Conservation (phyloP, 768 basidiomycete genomes). For the Lactarius indigo region DNA sequence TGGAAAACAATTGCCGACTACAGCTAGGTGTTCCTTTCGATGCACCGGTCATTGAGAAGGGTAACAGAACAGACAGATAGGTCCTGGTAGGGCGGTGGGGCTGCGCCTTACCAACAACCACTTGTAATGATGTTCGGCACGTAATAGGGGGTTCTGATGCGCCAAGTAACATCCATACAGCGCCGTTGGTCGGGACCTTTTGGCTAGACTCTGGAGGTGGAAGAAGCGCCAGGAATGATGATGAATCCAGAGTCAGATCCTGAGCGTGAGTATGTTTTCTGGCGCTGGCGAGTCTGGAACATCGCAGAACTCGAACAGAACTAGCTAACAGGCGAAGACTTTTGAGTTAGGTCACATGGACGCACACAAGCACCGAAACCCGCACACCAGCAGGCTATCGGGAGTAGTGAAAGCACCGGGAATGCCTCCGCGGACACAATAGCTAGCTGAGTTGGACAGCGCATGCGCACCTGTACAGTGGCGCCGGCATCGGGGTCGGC, state of each 20-base stretch:
- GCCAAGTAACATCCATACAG: neutral
- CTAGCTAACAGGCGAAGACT: neutral
- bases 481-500: constrained; percentile 4
- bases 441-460: neutral
- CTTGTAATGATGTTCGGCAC: neutral
- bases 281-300: constrained; percentile 4
- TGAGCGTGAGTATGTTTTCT: neutral
- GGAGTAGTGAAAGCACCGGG: neutral
- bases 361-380: neutral
- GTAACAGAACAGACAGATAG: neutral
- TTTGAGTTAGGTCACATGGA: neutral
- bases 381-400: neutral
- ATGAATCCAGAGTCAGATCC: neutral
- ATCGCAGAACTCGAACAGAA: neutral
- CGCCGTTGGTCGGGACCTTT: neutral
- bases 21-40: neutral
- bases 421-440: constrained; percentile 6
- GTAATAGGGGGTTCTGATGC: neutral
- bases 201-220: neutral
- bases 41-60: neutral
- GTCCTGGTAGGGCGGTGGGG: neutral
- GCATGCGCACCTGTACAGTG: neutral
- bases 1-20: neutral
- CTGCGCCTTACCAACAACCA: neutral
- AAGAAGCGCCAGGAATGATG: neutral